phyloP scores from a whole-genome alignment of 768 basidiomycete species.

The Trametes punicea region DNA sequence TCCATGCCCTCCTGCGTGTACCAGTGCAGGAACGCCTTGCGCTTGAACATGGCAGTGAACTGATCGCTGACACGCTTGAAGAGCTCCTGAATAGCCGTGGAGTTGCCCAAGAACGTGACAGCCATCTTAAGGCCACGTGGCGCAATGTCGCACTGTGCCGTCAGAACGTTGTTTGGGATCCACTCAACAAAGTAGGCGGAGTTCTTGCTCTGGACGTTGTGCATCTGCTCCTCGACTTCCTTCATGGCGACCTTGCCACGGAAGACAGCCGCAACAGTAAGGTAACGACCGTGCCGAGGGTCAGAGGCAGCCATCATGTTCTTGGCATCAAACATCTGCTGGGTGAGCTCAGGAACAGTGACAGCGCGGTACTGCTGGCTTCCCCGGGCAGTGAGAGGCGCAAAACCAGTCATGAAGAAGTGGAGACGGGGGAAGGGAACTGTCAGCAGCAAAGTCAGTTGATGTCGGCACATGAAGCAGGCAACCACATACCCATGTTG shows the following conservation, averaged over 20 bases:
- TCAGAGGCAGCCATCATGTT: constrained; percentile 99
- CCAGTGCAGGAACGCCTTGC: constrained; percentile 99
- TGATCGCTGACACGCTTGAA: constrained; percentile 99
- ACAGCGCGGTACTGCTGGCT: constrained; percentile 96
- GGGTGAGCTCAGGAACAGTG: constrained; percentile 94
- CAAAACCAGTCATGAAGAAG: constrained; percentile 98
- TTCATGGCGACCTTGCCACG: constrained; percentile 99
- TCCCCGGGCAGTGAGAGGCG: constrained; percentile 90
- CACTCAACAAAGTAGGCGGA: constrained; percentile 98
- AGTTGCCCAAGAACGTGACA: constrained; percentile 96
- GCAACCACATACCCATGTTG: constrained; percentile 83
- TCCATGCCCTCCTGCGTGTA: constrained; percentile 99
- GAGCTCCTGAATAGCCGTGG: constrained; percentile 94
- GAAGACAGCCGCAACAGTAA: constrained; percentile 97
- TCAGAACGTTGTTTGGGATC: constrained; percentile 99
- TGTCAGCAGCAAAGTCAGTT: constrained; percentile 31
- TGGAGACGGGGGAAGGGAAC: constrained; percentile 99
- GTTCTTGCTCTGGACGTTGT: constrained; percentile 96
- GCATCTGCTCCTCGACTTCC: constrained; percentile 99
- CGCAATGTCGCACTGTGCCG: constrained; percentile 97
- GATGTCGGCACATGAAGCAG: background rate
- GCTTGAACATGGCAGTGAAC: constrained; percentile 99
- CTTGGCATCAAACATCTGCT: constrained; percentile 99
- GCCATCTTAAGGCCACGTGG: constrained; percentile 96
- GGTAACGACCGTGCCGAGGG: constrained; percentile 95